phyloP scores from a whole-genome alignment of 2,329 filamentous ascomycete species.

The Colletotrichum sp. region DNA sequence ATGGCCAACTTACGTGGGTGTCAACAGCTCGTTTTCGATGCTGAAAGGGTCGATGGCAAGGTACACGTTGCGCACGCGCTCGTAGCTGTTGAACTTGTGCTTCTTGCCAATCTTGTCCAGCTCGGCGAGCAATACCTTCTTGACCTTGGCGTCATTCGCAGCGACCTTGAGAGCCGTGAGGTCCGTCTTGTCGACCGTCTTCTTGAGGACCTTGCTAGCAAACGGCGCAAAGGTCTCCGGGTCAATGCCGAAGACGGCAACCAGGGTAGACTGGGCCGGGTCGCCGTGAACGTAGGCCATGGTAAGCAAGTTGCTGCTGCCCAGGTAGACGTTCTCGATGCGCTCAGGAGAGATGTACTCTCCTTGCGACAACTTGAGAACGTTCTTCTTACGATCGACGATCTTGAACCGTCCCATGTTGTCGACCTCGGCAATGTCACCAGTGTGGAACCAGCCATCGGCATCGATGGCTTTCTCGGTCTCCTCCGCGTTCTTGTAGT shows the following conservation, averaged over 20 bases:
- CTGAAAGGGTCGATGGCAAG: constrained; percentile 89
- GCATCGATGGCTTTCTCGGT: constrained; percentile 81
- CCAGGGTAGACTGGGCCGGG: constrained; percentile 78
- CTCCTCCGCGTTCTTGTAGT: constrained; percentile 90
- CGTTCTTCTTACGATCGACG: constrained; percentile 97
- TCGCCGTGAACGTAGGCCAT: constrained; percentile 93
- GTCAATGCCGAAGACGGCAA: constrained; percentile 88
- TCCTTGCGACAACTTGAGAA: constrained; percentile 97
- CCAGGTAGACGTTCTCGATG: constrained; percentile 93
- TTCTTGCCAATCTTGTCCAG: constrained; percentile 80
- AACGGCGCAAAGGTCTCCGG: constrained; percentile 83
- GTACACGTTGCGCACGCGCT: constrained; percentile 77
- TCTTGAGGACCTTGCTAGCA: constrained; percentile 77
- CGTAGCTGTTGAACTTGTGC: constrained; percentile 91
- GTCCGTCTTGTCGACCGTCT: constrained; percentile 69
- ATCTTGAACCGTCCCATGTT: constrained; percentile 87
- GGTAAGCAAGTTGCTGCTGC: constrained; percentile 77
- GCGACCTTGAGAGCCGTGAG: constrained; percentile 70
- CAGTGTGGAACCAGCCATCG: constrained; percentile 97
- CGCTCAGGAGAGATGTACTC: constrained; percentile 98
- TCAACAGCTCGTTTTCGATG: constrained; percentile 89
- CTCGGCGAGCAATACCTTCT: constrained; percentile 77
- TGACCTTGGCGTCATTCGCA: constrained; percentile 71
- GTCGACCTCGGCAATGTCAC: constrained; percentile 89
- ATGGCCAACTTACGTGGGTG: constrained; percentile 74